Percentiles rank a stretch among this genome's conserved stretches.
Conservation (phyloP, 106 monocot species). For the Chionographis japonica region DNA sequence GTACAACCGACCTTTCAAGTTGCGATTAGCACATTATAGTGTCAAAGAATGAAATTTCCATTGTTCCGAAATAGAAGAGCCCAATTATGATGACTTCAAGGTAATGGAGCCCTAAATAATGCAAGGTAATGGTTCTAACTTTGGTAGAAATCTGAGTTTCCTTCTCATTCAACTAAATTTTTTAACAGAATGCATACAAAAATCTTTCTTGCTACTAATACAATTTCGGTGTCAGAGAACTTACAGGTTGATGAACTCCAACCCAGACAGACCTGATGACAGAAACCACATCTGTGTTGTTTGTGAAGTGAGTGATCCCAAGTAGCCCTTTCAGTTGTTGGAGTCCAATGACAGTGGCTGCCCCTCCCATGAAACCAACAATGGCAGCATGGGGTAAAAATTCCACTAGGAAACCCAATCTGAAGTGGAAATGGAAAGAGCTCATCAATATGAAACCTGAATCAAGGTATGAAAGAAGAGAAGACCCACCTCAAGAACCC, state of each 20-base stretch:
- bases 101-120: too few species aligned
- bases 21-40: too few species aligned
- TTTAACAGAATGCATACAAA: background rate
- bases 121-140: too few species aligned
- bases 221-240: background rate
- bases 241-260: conserved; percentile 50
- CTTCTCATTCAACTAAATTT: background rate
- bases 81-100: too few species aligned
- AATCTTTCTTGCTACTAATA: too few species aligned
- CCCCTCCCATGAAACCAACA: conserved; percentile 85
- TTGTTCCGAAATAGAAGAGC: too few species aligned
- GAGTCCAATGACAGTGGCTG: conserved; percentile 70
- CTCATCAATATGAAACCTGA: too few species aligned
- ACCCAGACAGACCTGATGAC: conserved; percentile 54
- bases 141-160: too few species aligned
- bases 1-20: too few species aligned
- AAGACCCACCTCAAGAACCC: conserved; percentile 56
- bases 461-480: too few species aligned
- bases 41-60: too few species aligned
- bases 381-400: conserved; percentile 83
- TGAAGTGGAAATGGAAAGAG: conserved; percentile 12
- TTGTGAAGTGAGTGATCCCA: conserved; percentile 70
- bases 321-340: conserved; percentile 85
- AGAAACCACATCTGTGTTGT: conserved; percentile 74
- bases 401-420: conserved; percentile 77